phyloP scores from a whole-genome alignment of 108 stramenopile species.

The Discostella pseudostelligera region DNA sequence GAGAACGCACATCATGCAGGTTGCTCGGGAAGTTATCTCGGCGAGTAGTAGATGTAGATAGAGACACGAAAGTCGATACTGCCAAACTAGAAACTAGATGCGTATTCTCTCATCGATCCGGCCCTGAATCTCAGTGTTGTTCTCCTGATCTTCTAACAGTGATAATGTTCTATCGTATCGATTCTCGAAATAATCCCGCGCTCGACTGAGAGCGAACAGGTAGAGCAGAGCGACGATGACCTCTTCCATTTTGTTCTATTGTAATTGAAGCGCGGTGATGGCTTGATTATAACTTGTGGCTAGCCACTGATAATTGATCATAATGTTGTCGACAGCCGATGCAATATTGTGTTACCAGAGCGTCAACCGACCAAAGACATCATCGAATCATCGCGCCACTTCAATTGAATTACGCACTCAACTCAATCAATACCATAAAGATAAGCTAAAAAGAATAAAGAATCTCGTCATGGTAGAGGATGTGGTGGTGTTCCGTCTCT shows the following conservation, averaged over 20 bases:
- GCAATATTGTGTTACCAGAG: no score
- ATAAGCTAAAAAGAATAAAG: no score
- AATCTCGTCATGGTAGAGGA: no score
- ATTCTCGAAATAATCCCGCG: conserved; percentile 25
- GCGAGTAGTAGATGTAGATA: not conserved
- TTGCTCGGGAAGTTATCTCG: no score
- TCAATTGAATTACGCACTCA: no score
- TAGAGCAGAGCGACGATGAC: conserved; percentile 22
- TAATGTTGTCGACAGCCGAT: no score
- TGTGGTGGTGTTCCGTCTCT: no score
- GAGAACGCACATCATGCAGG: no score
- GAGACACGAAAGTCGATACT: not conserved
- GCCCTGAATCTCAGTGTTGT: not conserved
- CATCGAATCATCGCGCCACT: no score
- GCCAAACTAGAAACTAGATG: not conserved
- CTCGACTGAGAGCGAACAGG: conserved; percentile 22
- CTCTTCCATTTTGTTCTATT: conserved; percentile 26
- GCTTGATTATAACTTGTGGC: not conserved
- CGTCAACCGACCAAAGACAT: no score
- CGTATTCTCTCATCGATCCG: conserved; percentile 11
- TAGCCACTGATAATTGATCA: no score
- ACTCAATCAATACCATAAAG: no score
- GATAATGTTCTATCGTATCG: conserved; percentile 23
- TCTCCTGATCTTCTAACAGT: conserved; percentile 20
- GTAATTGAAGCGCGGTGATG: not conserved